A percentile compares a stretch with the other conserved stretches of the same genome.
phyloP scores from a whole-genome alignment of 2,329 filamentous ascomycete genomes.

The Xylariales sp. region DNA sequence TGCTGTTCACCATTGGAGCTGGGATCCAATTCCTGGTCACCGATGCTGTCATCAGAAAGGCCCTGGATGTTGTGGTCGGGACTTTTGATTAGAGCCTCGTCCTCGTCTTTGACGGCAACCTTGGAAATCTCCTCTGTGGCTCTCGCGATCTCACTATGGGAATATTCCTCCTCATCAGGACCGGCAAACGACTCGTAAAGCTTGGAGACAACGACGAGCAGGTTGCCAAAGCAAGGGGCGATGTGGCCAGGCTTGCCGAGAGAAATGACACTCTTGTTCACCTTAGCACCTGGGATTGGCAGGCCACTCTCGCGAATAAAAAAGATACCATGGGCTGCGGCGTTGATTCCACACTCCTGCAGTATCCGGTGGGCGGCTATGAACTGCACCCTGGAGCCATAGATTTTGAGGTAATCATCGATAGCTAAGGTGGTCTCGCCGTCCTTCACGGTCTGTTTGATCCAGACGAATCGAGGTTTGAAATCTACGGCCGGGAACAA shows the following conservation, averaged over 20 bases:
- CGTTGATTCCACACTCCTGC: background rate
- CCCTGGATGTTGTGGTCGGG: background rate
- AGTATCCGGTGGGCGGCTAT: slow-evolving; percentile 2
- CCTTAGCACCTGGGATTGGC: background rate
- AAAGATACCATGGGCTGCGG: slow-evolving; percentile 6
- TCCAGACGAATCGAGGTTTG: slow-evolving; percentile 8
- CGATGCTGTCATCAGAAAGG: background rate
- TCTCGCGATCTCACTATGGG: no score
- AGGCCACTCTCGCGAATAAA: slow-evolving; percentile 1
- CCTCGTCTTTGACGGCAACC: background rate
- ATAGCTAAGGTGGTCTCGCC: slow-evolving; percentile 4
- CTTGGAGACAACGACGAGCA: slow-evolving; percentile 6
- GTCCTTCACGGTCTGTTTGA: background rate
- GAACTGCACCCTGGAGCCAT: slow-evolving; percentile 1
- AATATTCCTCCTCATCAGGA: no score
- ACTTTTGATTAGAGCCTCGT: background rate
- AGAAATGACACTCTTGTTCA: slow-evolving; percentile 9
- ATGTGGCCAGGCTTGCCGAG: slow-evolving; percentile 11
- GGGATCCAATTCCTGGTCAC: no score
- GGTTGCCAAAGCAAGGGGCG: slow-evolving; percentile 8
- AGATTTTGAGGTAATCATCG: slow-evolving; percentile 5
- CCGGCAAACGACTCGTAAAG: background rate
- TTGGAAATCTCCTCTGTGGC: background rate
- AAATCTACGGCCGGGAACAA: slow-evolving; percentile 6
- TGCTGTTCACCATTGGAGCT: background rate